Conservation (phyloP, 805 yeast genomes). For the Nakazawaea wickerhamii region DNA sequence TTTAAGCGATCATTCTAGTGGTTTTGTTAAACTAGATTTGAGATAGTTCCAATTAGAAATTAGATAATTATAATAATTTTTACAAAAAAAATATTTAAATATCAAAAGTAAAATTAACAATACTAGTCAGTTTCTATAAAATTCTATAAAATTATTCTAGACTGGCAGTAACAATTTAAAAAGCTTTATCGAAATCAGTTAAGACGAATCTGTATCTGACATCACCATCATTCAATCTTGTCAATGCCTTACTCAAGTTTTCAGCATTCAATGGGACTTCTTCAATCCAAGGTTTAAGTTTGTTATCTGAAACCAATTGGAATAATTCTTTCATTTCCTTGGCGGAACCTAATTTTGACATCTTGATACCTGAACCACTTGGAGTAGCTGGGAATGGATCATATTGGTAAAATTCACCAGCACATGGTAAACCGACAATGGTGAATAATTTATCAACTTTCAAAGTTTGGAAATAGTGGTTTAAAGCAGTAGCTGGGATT, state of each 20-base stretch:
- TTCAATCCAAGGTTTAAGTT: conserved; percentile 48
- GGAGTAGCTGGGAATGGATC: conserved; percentile 31
- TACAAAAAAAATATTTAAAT: no score
- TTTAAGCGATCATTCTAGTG: no score
- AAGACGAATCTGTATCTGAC: conserved; percentile 50
- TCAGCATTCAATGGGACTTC: conserved; percentile 40
- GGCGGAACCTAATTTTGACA: conserved; percentile 38
- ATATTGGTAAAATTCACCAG: conserved; percentile 24
- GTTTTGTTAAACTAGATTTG: no score
- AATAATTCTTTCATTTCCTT: conserved; percentile 43
- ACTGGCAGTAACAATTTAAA: not conserved
- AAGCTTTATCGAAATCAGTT: conserved; percentile 38
- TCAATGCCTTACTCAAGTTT: conserved; percentile 38
- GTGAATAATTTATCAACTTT: conserved; percentile 29
- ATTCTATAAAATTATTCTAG: not conserved
- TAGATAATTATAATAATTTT: no score
- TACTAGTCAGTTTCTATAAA: no score
- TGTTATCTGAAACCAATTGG: conserved; percentile 39
- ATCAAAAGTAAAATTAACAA: no score
- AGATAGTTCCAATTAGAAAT: no score
- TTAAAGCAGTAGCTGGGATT: conserved; percentile 25
- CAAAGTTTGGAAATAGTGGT: conserved; percentile 22
- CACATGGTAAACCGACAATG: conserved; percentile 32
- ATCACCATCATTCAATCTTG: conserved; percentile 43
- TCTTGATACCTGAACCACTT: conserved; percentile 24